phyloP scores from a whole-genome alignment of 2,329 filamentous ascomycete species.

The Blumeriella jaapii region DNA sequence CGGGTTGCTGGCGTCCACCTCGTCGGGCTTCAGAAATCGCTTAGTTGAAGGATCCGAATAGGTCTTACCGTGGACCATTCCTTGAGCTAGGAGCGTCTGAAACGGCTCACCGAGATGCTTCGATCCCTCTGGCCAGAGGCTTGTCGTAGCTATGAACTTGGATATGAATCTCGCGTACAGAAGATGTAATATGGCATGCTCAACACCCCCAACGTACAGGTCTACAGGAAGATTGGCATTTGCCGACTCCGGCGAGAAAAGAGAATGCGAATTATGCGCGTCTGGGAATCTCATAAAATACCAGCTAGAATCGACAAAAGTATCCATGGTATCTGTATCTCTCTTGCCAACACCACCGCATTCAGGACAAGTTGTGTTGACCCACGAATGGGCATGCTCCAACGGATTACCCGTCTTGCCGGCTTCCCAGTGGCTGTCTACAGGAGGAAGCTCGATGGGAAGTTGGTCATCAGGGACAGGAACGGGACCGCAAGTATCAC shows the following conservation, averaged over 20 bases:
- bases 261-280: constrained; percentile 47
- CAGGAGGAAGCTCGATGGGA: constrained; percentile 61
- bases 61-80: constrained; percentile 87
- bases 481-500: constrained; percentile 62
- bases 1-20: constrained; percentile 53
- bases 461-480: constrained; percentile 67
- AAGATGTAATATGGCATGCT: constrained; percentile 83
- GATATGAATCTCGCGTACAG: constrained; percentile 85
- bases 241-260: constrained; percentile 50
- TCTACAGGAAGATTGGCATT: constrained; percentile 60
- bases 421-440: constrained; percentile 56
- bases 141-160: constrained; percentile 61
- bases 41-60: constrained; percentile 64
- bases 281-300: constrained; percentile 78
- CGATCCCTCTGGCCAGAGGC: constrained; percentile 34
- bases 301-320: constrained; percentile 92
- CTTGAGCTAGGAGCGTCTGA: constrained; percentile 70
- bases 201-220: constrained; percentile 79
- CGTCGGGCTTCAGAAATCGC: constrained; percentile 63
- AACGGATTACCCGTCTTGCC: constrained; percentile 68
- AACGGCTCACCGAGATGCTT: constrained; percentile 59
- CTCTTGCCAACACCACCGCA: constrained; percentile 61
- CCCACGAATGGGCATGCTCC: constrained; percentile 59
- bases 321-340: constrained; percentile 94
- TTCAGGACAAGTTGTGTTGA: constrained; percentile 63